These are phyloP conservation scores for Lumnitzera littorea DNA, from an alignment of 345 rosid species.

Conservation along the genomic window DNA sequence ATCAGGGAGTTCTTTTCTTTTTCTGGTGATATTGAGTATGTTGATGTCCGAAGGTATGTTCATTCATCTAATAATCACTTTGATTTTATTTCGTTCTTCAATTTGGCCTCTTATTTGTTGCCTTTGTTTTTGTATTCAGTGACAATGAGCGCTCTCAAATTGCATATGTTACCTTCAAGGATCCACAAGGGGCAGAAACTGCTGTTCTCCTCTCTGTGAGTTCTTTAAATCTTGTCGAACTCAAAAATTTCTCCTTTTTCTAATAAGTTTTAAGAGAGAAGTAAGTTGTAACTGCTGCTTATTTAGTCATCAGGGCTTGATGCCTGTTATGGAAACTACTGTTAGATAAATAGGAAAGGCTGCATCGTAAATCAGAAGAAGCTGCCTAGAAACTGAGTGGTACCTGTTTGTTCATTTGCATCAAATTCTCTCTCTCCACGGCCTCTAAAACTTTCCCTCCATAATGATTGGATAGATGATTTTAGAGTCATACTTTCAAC, in stretches of 20 bases:
- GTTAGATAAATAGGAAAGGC: too few relatives aligned
- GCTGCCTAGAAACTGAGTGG: too few relatives aligned
- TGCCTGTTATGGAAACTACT: not conserved
- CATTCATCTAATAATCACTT: not conserved
- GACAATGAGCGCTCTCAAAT: slow-evolving; percentile 50
- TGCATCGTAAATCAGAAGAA: too few relatives aligned
- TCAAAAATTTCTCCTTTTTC: not conserved
- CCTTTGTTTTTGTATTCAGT: slow-evolving; percentile 18
- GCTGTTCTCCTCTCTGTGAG: slow-evolving; percentile 82
- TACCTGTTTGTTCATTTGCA: too few relatives aligned
- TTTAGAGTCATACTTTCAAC: too few relatives aligned
- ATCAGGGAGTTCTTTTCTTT: slow-evolving; percentile 90
- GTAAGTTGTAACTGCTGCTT: too few relatives aligned
- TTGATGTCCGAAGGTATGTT: slow-evolving; percentile 53
- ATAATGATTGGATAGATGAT: too few relatives aligned
- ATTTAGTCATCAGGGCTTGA: not conserved
- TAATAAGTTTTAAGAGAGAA: too few relatives aligned
- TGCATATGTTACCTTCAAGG: slow-evolving; percentile 83
- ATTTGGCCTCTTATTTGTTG: not conserved
- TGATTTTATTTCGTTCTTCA: not conserved
- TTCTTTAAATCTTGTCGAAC: slow-evolving; percentile 2
- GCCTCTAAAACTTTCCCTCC: too few relatives aligned
- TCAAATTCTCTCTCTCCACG: too few relatives aligned
- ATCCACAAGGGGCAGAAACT: slow-evolving; percentile 83
- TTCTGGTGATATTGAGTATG: slow-evolving; percentile 76